Evolutionary conservation across 345 rosid species (phyloP), one percentile per base, ranked within the genome.

Genomic region (Cardiospermum halicacabum): DNA sequence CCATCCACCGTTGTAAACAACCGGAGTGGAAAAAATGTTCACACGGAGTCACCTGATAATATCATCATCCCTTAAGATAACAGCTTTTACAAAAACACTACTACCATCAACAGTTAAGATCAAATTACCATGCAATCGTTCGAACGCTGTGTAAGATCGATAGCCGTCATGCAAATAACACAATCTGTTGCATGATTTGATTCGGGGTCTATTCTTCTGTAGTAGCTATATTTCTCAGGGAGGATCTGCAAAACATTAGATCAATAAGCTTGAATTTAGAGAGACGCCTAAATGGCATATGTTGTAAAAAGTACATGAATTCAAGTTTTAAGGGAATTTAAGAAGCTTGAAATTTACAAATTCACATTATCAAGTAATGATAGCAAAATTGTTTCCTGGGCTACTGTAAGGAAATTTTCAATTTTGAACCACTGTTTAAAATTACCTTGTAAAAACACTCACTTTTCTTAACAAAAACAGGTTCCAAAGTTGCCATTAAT

Each of bases 1-100:
- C 99, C 99, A 94, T 94, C 97, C 99, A 94, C 75, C 96, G 84
- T 78, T 85, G 97, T 71, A 94, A 81, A 74, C 99, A 94, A 63
- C 89, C 97, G 2, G 89, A 78, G 68, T 94, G 99, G 74, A 94
- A 94, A 77, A 85, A 89, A 75, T 94, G 99, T 65, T 91, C 97
- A 37, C 99, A 91, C 4, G 99, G 99, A 7, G 99, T 94, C 65
- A 85, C 95, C 99, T 94, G 82, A 54, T 51, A 66, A 65, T 12
- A 60, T 18, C 30, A 54, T 56, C 56, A 31, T n/a, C n/a, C n/a
- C n/a, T n/a, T n/a, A n/a, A n/a, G 12, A 58, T 56, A 13, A 37
- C 19, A 55, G 19, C 0, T 37, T 22, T 58, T 8, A 43, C 9
- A 51, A 31, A 4, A 34, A 28, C 37, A 39, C 4, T 21, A 60